Percentiles rank a stretch among this genome's conserved stretches.
These are phyloP conservation scores for Monosporozyma siamensis DNA, from an alignment of 805 yeast species.

Conservation along the genomic window DNA sequence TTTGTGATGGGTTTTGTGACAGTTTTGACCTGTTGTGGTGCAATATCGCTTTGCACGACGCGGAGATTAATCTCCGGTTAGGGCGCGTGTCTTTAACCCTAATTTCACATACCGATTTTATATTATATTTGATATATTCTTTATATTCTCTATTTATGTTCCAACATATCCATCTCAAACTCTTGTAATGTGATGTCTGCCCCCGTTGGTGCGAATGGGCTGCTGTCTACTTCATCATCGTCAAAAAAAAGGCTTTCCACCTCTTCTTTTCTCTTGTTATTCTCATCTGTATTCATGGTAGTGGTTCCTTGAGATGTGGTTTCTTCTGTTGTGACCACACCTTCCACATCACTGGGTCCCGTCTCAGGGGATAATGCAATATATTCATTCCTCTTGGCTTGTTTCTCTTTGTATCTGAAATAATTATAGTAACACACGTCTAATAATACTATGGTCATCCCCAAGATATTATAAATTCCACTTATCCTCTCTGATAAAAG, in stretches of 20 bases:
- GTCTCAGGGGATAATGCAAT: background rate
- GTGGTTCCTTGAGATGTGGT: background rate
- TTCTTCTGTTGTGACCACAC: no score
- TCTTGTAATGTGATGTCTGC: conserved; percentile 7
- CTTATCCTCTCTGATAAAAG: conserved; percentile 63
- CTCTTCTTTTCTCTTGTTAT: background rate
- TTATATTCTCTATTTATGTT: background rate
- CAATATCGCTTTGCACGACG: no score
- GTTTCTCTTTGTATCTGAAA: conserved; percentile 37
- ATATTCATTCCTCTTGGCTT: conserved; percentile 1
- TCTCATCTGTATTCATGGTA: background rate
- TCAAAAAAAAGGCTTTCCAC: background rate
- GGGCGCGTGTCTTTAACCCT: no score
- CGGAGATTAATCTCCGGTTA: no score
- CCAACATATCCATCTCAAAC: conserved; percentile 7
- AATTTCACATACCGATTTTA: no score
- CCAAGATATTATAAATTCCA: conserved; percentile 57
- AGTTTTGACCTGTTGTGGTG: no score
- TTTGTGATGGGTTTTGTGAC: no score
- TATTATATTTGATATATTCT: no score
- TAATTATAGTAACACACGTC: conserved; percentile 82
- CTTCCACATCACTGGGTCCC: no score
- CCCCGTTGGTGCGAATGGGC: conserved; percentile 5
- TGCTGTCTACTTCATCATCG: background rate
- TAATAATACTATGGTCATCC: conserved; percentile 61